phyloP scores from a whole-genome alignment of 2,329 filamentous ascomycete species.

The Elsinoe perseae region DNA sequence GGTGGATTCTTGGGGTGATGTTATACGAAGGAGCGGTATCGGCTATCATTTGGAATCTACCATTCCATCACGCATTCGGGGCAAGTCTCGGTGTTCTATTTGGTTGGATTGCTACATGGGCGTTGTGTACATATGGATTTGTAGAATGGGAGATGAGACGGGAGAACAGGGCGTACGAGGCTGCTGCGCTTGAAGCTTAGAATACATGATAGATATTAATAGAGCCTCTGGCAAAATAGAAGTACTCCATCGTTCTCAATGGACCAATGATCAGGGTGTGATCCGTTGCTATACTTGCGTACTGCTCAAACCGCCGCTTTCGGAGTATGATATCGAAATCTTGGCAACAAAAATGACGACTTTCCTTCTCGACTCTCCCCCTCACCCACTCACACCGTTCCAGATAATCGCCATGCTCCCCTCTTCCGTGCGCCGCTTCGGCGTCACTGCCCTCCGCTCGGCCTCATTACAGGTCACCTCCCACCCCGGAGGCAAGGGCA shows the following conservation, averaged over 20 bases:
- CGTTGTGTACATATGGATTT: slow-evolving; percentile 19
- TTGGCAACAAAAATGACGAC: slow-evolving; percentile 4
- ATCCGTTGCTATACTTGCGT: too few relatives aligned
- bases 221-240: not conserved
- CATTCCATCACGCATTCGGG: slow-evolving; percentile 28
- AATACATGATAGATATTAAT: not conserved
- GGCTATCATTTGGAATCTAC: slow-evolving; percentile 27
- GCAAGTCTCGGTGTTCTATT: slow-evolving; percentile 26
- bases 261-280: too few relatives aligned
- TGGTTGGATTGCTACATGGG: slow-evolving; percentile 26
- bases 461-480: slow-evolving; percentile 40
- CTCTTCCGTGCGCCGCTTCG: slow-evolving; percentile 59
- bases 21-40: slow-evolving; percentile 26
- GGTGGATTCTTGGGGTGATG: slow-evolving; percentile 26
- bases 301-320: not conserved
- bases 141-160: slow-evolving; percentile 26
- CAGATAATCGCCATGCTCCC: slow-evolving; percentile 54
- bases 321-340: slow-evolving; percentile 6
- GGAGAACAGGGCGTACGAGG: slow-evolving; percentile 26
- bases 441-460: slow-evolving; percentile 52
- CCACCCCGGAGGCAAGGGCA: slow-evolving; percentile 33
- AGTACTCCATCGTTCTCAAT: too few relatives aligned
- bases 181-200: slow-evolving; percentile 22
- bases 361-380: not conserved
- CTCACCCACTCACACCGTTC: not conserved